phyloP scores from a whole-genome alignment of 2,329 filamentous ascomycete species.

The Penicillium sp. region DNA sequence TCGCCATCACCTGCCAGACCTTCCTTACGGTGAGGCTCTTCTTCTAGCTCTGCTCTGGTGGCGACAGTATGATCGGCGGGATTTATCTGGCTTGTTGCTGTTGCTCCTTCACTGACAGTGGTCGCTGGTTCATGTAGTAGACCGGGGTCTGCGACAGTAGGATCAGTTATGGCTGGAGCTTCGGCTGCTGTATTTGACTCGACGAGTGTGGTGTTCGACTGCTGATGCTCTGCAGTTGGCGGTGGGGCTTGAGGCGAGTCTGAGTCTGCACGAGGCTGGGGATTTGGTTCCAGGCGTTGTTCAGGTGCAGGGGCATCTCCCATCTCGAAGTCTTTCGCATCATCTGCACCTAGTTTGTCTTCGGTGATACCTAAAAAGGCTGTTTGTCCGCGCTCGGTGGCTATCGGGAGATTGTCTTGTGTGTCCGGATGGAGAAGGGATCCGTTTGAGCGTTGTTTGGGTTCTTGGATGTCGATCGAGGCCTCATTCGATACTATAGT shows the following conservation, averaged over 20 bases:
- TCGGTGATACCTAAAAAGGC: background rate
- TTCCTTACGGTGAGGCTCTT: background rate
- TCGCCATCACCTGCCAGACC: background rate
- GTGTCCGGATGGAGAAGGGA: background rate
- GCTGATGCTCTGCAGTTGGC: background rate
- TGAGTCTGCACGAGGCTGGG: background rate
- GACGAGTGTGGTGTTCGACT: background rate
- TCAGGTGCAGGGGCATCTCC: background rate
- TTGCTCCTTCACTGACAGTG: background rate
- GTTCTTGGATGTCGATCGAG: background rate
- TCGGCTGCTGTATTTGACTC: background rate
- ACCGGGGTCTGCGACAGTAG: background rate
- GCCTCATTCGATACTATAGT: background rate
- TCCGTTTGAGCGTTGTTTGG: background rate
- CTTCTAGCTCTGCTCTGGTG: background rate
- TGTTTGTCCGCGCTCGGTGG: background rate
- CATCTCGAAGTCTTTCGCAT: slow-evolving; percentile 14
- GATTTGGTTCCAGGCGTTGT: background rate
- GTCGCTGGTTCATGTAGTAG: background rate
- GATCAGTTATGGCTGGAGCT: background rate
- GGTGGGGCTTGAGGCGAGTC: background rate
- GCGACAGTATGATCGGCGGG: background rate
- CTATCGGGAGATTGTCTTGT: background rate
- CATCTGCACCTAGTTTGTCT: background rate
- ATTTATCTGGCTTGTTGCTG: background rate